A percentile compares a stretch with the other conserved stretches of the same genome.
Evolutionary conservation across 2,329 filamentous ascomycete genomes (phyloP).

Genomic region (Septoria linicola): DNA sequence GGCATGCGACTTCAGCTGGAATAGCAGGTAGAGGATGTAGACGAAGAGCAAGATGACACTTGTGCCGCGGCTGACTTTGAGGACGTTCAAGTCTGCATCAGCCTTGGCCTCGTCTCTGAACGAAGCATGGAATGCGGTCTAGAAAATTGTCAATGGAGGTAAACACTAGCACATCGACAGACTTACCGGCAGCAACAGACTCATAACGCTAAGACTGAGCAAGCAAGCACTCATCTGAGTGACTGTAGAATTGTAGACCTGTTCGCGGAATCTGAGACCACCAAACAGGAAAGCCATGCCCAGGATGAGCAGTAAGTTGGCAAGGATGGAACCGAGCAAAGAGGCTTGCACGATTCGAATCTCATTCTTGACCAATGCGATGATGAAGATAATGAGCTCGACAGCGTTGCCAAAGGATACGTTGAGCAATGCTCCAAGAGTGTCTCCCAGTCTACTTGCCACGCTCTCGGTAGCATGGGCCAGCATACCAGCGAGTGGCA

Average conservation of each 20-base stretch:
- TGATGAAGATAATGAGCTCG: slow-evolving; percentile 61
- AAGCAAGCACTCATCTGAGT: slow-evolving; percentile 96
- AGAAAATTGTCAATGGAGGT: slow-evolving; percentile 16
- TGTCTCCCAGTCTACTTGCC: slow-evolving; percentile 49
- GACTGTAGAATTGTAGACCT: slow-evolving; percentile 93
- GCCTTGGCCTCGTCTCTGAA: slow-evolving; percentile 52
- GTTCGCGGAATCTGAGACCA: slow-evolving; percentile 82
- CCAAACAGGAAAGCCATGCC: slow-evolving; percentile 90
- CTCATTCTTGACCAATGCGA: slow-evolving; percentile 76
- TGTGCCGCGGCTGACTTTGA: slow-evolving; percentile 85
- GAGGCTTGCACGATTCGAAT: slow-evolving; percentile 92
- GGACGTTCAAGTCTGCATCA: slow-evolving; percentile 66
- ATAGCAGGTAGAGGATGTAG: slow-evolving; percentile 79
- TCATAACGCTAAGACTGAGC: slow-evolving; percentile 85
- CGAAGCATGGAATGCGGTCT: slow-evolving; percentile 89
- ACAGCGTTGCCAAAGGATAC: slow-evolving; percentile 55
- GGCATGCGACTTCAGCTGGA: slow-evolving; percentile 87
- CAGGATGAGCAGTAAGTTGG: slow-evolving; percentile 82
- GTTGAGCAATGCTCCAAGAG: slow-evolving; percentile 51
- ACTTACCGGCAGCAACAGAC: slow-evolving; percentile 74
- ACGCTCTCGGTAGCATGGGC: slow-evolving; percentile 52
- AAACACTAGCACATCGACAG: neutral
- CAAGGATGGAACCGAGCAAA: slow-evolving; percentile 81
- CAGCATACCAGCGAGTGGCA: slow-evolving; percentile 51
- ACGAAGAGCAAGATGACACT: slow-evolving; percentile 82